phyloP scores from a whole-genome alignment of 495 filamentous ascomycete genomes.

The Elasticomyces elasticus region DNA sequence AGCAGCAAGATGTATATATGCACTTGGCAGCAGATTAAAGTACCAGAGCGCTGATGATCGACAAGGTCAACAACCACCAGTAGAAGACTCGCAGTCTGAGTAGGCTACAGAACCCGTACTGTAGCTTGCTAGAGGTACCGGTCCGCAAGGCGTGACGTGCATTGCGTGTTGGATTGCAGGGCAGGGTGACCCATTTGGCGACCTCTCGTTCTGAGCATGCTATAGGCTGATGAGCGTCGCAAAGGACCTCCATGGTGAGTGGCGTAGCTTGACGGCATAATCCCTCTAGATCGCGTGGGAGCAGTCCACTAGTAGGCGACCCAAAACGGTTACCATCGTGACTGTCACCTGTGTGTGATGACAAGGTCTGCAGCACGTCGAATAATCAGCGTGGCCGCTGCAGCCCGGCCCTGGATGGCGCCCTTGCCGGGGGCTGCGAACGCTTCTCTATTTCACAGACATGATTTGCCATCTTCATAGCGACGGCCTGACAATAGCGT shows the following conservation, averaged over 20 bases:
- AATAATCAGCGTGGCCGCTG: neutral
- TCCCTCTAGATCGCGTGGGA: neutral
- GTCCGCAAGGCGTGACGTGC: no score
- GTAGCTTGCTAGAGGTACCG: no score
- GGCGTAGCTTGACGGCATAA: neutral
- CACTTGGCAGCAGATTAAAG: neutral
- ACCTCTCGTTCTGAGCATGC: neutral
- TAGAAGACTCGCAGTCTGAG: neutral
- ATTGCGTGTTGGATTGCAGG: neutral
- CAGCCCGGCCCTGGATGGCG: no score
- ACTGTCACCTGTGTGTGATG: neutral
- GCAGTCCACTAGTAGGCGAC: neutral
- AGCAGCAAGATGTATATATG: neutral
- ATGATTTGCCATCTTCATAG: no score
- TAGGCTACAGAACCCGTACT: neutral
- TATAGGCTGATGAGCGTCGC: slow-evolving; percentile 7
- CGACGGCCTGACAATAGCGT: no score
- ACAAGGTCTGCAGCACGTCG: neutral
- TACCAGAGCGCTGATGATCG: neutral
- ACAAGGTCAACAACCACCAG: neutral
- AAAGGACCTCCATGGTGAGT: no score
- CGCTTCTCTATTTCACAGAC: no score
- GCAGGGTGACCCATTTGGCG: neutral
- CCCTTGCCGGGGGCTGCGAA: no score
- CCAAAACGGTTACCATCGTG: neutral